phyloP scores from a whole-genome alignment of 225 moss, liverwort and hornwort genomes.

The Asterella californica region DNA sequence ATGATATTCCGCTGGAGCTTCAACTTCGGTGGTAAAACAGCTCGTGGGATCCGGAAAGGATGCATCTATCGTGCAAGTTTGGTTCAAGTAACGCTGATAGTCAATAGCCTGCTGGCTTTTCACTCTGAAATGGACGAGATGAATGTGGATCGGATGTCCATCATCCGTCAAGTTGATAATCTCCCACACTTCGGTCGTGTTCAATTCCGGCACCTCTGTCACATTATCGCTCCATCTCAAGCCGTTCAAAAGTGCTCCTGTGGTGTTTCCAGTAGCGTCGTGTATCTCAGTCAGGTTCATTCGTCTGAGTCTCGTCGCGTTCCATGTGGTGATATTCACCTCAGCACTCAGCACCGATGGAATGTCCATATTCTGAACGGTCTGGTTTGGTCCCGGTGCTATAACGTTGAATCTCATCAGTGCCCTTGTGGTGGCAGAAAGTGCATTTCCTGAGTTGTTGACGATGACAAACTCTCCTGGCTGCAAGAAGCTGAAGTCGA shows the following conservation, averaged over 20 bases:
- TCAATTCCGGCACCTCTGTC: conserved; percentile 34
- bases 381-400: neutral
- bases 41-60: conserved; percentile 21
- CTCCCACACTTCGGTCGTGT: conserved; percentile 59
- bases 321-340: neutral
- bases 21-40: conserved; percentile 27
- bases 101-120: conserved; percentile 52
- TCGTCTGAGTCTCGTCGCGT: neutral
- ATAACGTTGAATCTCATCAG: conserved; percentile 23
- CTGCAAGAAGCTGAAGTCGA: conserved; percentile 45
- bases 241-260: neutral
- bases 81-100: conserved; percentile 20
- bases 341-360: conserved; percentile 6
- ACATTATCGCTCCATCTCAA: conserved; percentile 2
- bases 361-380: neutral
- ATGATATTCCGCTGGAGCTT: conserved; percentile 31
- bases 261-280: conserved; percentile 5
- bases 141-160: conserved; percentile 62
- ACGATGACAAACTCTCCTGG: conserved; percentile 34
- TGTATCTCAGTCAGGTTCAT: conserved; percentile 1
- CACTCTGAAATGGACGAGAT: conserved; percentile 42
- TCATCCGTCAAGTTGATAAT: conserved; percentile 21
- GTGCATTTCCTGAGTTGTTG: conserved; percentile 59
- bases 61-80: conserved; percentile 28
- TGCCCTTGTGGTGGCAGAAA: conserved; percentile 12